Evolutionary conservation across 306 rosid genomes (phyloP), one percentile per base, ranked within the genome.

Genomic region (Glycine latifolia): DNA sequence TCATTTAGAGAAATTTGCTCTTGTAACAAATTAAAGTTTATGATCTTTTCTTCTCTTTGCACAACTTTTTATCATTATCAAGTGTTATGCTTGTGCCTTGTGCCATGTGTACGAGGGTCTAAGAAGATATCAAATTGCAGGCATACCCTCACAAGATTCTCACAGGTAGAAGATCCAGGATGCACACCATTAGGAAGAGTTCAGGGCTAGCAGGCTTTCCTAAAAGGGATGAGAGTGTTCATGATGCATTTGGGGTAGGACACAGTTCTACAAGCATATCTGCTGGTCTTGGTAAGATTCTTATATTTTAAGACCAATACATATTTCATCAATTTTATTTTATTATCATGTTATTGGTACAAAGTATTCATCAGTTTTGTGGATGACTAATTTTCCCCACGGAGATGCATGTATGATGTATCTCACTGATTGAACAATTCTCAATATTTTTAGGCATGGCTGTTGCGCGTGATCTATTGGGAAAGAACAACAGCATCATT

Each of bases 221-320:
- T 14, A 95, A 95, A 79, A 87, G 98, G 87, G 97, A 95, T 13
- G 99, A 95, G 82, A 95, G 99, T 26, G 37, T 80, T 86, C 78
- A 95, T 77, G 99, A 95, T 80, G 96, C 99, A 84, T 95, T 95
- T 75, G 99, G 99, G 0, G 96, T 72, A 10, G 98, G 97, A 0
- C 98, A 95, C 76, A 95, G 99, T 77, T 95, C 98, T 53, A 95
- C 99, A 52, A 95, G 99, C 86, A 93, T 95, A 79, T 95, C 99
- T 48, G 99, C 99, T 10, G 99, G 94, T 75, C 97, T 95, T 79
- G 99, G 98, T 93, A 7, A 81, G 67, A 13, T 54, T 85, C 77
- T 81, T 26, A 6, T 48, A 71, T 63, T 31, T 15, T 46, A 12
- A 71, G 2, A 65, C 11, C 62, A 35, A 70, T n/a, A 48, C 8